Base-by-base conservation (phyloP, 2,329 filamentous ascomycete species). In the Hypoxylon rubiginosum region DNA sequence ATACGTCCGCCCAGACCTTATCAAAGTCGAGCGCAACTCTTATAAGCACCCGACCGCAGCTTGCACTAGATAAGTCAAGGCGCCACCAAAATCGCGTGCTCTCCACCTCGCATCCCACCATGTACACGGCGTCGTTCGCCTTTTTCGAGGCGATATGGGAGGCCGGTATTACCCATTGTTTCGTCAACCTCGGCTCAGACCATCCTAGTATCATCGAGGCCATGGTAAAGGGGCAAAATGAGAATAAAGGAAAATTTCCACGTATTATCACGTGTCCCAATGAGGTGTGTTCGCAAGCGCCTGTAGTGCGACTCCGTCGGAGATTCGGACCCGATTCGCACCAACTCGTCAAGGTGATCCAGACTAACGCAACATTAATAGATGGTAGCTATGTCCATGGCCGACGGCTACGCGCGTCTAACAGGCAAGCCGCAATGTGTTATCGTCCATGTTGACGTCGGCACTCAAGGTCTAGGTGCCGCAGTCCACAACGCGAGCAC, bases 311-410 rank as follows among this genome's bases (percentile, higher is more conserved):
- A 30, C 28, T 48, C 36, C 30, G 55, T 45, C 26, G 13, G 24
- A 30, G n/a, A 57, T 26, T 15, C 58, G 19, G 62, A 48, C n/a
- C n/a, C 46, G 32, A 41, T 53, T 45, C 28, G 39, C n/a, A 17
- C 30, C 28, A 36, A 36, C 39, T 19, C 24, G 45, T 53, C 34
- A 24, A 19, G 17, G 49, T 24, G 5, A 34, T 8, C 24, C 45
- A 6, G 30, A 24, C 58, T 66, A 48, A 72, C 54, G 5, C 34
- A 13, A 28, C 17, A 9, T n/a, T 5, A 43, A 51, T 67, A 93
- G 89, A 94, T 94, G 91, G 92, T 94, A 6, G 92, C 92, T 26
- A 86, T 95, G 73, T 94, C 91, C 63, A 92, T 93, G 90, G 92
- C 92, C 13, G 92, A 95, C 77, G 92, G 92, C 55, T 94, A 92